These are phyloP conservation scores for Pulveroboletus frians DNA, from an alignment of 768 basidiomycete species.

Conservation along the genomic window DNA sequence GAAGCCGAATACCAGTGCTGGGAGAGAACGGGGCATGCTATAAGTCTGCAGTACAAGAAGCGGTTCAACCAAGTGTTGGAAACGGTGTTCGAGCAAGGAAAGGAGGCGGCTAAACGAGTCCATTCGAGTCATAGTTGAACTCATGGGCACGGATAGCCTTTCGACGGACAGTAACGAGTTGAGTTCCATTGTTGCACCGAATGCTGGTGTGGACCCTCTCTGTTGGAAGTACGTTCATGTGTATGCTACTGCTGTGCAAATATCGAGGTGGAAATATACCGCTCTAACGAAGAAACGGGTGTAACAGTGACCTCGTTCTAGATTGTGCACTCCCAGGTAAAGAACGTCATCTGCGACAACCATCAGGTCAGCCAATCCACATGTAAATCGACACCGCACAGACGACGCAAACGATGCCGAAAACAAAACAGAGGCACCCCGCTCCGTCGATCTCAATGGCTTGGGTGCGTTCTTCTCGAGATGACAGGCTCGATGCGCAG, in stretches of 20 bases:
- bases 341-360: not conserved
- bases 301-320: too few relatives aligned
- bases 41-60: conserved; percentile 44
- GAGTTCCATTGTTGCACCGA: too few relatives aligned
- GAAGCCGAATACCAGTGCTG: conserved; percentile 54
- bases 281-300: too few relatives aligned
- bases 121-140: not conserved
- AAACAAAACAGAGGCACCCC: not conserved
- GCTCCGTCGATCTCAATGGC: conserved; percentile 32
- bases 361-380: not conserved
- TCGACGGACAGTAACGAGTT: too few relatives aligned
- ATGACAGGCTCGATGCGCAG: conserved; percentile 46
- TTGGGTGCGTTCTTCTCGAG: conserved; percentile 36
- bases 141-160: not conserved
- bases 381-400: not conserved
- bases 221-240: too few relatives aligned
- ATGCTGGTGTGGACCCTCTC: too few relatives aligned
- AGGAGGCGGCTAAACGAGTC: not conserved
- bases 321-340: not conserved
- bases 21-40: conserved; percentile 59
- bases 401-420: conserved; percentile 3
- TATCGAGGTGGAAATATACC: too few relatives aligned
- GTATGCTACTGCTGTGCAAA: too few relatives aligned
- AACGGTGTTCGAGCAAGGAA: conserved; percentile 51
- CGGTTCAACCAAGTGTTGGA: conserved; percentile 56